These are phyloP conservation scores for Cercospora berteroae DNA, from an alignment of 2,329 filamentous ascomycete species.

Conservation along the genomic window DNA sequence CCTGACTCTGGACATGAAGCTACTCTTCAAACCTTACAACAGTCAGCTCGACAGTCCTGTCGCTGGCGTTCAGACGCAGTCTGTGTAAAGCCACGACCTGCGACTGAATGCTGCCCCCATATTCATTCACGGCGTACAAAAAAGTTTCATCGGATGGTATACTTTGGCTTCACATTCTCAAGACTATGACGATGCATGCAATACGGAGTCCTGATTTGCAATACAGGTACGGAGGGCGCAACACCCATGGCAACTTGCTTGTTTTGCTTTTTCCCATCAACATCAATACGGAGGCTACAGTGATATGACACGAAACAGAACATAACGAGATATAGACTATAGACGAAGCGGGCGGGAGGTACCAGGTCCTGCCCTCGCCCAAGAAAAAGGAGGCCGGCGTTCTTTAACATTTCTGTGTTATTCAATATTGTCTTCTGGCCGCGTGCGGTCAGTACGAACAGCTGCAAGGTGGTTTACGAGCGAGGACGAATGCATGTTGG, in stretches of 20 bases:
- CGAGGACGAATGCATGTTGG: slow-evolving; percentile 5
- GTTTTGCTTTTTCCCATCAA: slow-evolving; percentile 10
- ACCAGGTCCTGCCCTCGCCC: neutral
- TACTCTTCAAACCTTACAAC: slow-evolving; percentile 63
- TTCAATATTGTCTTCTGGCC: neutral
- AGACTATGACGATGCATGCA: slow-evolving; percentile 9
- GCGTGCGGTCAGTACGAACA: neutral
- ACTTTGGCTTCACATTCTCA: neutral
- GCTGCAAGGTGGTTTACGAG: slow-evolving; percentile 8
- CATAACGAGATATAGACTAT: slow-evolving; percentile 18
- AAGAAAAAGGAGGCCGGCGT: slow-evolving; percentile 6
- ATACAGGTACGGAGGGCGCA: slow-evolving; percentile 4
- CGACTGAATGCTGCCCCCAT: slow-evolving; percentile 2
- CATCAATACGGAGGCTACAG: slow-evolving; percentile 10
- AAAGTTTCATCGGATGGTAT: slow-evolving; percentile 1
- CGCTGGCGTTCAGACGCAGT: slow-evolving; percentile 34
- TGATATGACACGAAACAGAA: slow-evolving; percentile 15
- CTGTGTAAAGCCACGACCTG: slow-evolving; percentile 21
- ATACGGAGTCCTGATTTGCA: slow-evolving; percentile 5
- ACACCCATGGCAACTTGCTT: slow-evolving; percentile 9
- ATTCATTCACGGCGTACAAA: slow-evolving; percentile 13
- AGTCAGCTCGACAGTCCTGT: slow-evolving; percentile 37
- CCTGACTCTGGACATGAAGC: slow-evolving; percentile 68
- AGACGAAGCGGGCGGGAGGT: slow-evolving; percentile 8
- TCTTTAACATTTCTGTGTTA: slow-evolving; percentile 8